Evolutionary conservation across 2,329 filamentous ascomycete genomes (phyloP).

Genomic region (Aspergillaceae sp.): DNA sequence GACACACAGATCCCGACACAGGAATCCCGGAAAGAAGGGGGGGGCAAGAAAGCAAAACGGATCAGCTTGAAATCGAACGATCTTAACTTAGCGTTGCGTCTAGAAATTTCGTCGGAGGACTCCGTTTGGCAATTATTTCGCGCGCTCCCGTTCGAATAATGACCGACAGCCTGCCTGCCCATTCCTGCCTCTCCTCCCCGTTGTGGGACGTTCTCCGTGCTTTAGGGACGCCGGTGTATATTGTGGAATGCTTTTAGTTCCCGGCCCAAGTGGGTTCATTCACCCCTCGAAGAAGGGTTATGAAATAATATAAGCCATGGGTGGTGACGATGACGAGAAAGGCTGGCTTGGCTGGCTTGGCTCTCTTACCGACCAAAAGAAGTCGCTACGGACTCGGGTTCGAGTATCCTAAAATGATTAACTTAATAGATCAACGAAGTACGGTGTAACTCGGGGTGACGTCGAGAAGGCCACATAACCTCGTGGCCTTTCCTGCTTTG

Average conservation of each 20-base stretch:
- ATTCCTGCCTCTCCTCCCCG: constrained; percentile 1
- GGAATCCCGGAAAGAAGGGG: background rate
- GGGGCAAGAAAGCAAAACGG: background rate
- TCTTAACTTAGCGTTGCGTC: constrained; percentile 13
- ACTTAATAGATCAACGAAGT: too few species aligned
- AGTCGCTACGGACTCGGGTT: too few species aligned
- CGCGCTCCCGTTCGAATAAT: background rate
- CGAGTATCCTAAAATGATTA: too few species aligned
- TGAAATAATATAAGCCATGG: too few species aligned
- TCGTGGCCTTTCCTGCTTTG: too few species aligned
- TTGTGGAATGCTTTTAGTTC: constrained; percentile 4
- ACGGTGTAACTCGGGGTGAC: too few species aligned
- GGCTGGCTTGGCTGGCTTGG: too few species aligned
- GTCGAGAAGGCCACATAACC: too few species aligned
- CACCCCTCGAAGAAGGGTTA: too few species aligned
- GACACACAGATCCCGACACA: background rate
- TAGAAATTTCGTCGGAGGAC: constrained; percentile 19
- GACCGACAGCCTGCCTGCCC: background rate
- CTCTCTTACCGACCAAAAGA: too few species aligned
- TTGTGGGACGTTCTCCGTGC: constrained; percentile 17
- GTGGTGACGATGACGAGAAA: too few species aligned
- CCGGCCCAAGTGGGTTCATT: constrained; percentile 9
- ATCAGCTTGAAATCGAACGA: constrained; percentile 12
- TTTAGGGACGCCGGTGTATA: constrained; percentile 12
- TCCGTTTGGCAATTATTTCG: background rate